phyloP scores from a whole-genome alignment of 1,284 basidiomycete species.

The Dichomitus squalens region DNA sequence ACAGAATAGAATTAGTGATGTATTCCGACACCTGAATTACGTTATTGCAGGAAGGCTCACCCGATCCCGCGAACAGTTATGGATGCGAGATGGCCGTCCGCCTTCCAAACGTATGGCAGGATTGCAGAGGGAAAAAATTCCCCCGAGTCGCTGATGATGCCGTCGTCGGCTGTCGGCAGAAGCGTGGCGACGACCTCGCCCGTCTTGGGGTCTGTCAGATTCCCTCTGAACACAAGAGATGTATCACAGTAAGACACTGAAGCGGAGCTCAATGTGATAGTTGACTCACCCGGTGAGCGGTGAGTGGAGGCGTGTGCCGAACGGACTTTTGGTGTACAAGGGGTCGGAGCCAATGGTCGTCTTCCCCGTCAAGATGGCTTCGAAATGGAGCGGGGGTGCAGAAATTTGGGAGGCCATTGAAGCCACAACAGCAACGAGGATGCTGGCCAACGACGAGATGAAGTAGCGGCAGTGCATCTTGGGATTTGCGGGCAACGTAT shows the following conservation, averaged over 20 bases:
- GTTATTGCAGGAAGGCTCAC: not conserved
- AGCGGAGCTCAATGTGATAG: too few species aligned
- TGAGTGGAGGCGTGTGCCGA: not conserved
- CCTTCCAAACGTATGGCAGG: slow-evolving; percentile 1
- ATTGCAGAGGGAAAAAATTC: not conserved
- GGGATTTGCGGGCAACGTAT: not conserved
- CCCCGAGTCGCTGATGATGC: not conserved
- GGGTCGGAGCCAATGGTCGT: not conserved
- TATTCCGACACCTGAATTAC: too few species aligned
- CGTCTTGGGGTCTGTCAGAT: not conserved
- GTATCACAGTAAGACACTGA: too few species aligned
- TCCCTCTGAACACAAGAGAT: not conserved
- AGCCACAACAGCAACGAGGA: not conserved
- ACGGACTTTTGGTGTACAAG: not conserved
- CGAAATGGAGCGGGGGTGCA: not conserved
- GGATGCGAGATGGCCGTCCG: not conserved
- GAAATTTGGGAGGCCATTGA: not conserved
- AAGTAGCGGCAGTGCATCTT: not conserved
- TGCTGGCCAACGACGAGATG: not conserved
- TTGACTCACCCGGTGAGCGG: not conserved
- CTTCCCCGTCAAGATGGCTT: not conserved
- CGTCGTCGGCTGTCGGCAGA: not conserved
- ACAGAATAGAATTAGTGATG: not conserved
- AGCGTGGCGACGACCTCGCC: not conserved
- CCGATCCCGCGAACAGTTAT: not conserved